A percentile compares a stretch with the other conserved stretches of the same genome.
phyloP scores from a whole-genome alignment of 2,329 filamentous ascomycete species.

The Colletotrichum neosansevieriae region DNA sequence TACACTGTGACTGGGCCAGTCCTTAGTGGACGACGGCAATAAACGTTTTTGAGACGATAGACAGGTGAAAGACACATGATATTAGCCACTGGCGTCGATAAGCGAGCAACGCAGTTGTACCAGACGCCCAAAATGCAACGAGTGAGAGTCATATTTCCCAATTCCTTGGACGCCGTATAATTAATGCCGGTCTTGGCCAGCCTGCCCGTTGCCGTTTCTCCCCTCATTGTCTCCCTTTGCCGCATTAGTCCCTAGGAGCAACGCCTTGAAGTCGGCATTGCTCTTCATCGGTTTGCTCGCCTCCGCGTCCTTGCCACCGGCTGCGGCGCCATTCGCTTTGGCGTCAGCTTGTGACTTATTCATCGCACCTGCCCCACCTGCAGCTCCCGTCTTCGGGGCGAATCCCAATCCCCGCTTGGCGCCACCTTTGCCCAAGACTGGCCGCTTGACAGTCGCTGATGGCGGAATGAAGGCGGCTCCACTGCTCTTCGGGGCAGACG shows the following conservation, averaged over 20 bases:
- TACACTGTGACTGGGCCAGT: not conserved
- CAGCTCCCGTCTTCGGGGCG: slow-evolving; percentile 45
- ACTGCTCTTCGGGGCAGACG: slow-evolving; percentile 44
- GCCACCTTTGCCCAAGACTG: slow-evolving; percentile 53
- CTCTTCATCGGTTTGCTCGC: slow-evolving; percentile 56
- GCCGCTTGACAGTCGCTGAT: slow-evolving; percentile 56
- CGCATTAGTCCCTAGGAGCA: slow-evolving; percentile 52
- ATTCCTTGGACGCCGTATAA: slow-evolving; percentile 31
- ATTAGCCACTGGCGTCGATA: slow-evolving; percentile 2
- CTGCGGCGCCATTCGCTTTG: slow-evolving; percentile 47
- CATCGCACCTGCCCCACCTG: slow-evolving; percentile 15
- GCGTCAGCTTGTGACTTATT: slow-evolving; percentile 23
- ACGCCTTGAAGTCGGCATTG: slow-evolving; percentile 70
- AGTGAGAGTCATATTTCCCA: slow-evolving; percentile 2
- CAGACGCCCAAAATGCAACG: slow-evolving; percentile 31
- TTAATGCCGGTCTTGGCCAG: slow-evolving; percentile 26
- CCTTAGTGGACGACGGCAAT: not conserved
- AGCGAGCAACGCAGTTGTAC: not conserved
- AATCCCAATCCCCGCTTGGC: slow-evolving; percentile 61
- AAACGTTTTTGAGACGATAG: not conserved
- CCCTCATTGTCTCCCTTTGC: slow-evolving; percentile 14
- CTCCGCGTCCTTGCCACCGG: slow-evolving; percentile 42
- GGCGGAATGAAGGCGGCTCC: slow-evolving; percentile 57
- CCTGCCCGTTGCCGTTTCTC: slow-evolving; percentile 31
- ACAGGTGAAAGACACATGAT: slow-evolving; percentile 9